phyloP scores from a whole-genome alignment of 352 stramenopile genomes.

The Phytophthora vignae region DNA sequence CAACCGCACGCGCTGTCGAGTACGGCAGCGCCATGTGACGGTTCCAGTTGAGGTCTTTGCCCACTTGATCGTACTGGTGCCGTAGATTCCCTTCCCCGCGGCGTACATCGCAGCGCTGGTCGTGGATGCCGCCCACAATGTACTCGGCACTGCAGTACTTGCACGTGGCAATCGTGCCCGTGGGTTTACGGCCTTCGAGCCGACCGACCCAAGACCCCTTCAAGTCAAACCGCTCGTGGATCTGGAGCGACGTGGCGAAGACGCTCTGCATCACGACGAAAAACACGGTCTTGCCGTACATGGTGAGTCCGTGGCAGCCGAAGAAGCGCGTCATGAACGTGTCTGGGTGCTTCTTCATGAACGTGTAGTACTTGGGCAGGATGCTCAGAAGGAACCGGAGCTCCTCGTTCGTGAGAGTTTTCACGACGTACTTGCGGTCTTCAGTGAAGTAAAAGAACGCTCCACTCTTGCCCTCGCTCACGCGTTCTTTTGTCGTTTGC shows the following conservation, averaged over 20 bases:
- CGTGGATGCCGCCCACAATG: constrained; percentile 69
- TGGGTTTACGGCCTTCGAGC: constrained; percentile 76
- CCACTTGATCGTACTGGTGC: constrained; percentile 84
- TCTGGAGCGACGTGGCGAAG: constrained; percentile 79
- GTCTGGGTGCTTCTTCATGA: constrained; percentile 68
- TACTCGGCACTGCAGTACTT: constrained; percentile 82
- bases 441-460: constrained; percentile 89
- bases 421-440: constrained; percentile 86
- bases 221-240: constrained; percentile 85
- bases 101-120: constrained; percentile 73
- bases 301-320: constrained; percentile 82
- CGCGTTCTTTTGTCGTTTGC: constrained; percentile 78
- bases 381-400: constrained; percentile 81
- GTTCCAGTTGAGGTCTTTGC: constrained; percentile 89
- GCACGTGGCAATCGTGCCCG: constrained; percentile 70
- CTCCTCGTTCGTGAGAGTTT: constrained; percentile 81
- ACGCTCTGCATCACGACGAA: constrained; percentile 90
- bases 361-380: constrained; percentile 74
- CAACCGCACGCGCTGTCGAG: constrained; percentile 61
- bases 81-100: constrained; percentile 70
- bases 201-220: constrained; percentile 89
- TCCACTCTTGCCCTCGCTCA: constrained; percentile 85
- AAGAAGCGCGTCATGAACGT: constrained; percentile 88
- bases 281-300: constrained; percentile 88
- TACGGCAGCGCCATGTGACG: constrained; percentile 77